Conservation (phyloP, 1,284 basidiomycete genomes). For the Xerocomus amazonicus region DNA sequence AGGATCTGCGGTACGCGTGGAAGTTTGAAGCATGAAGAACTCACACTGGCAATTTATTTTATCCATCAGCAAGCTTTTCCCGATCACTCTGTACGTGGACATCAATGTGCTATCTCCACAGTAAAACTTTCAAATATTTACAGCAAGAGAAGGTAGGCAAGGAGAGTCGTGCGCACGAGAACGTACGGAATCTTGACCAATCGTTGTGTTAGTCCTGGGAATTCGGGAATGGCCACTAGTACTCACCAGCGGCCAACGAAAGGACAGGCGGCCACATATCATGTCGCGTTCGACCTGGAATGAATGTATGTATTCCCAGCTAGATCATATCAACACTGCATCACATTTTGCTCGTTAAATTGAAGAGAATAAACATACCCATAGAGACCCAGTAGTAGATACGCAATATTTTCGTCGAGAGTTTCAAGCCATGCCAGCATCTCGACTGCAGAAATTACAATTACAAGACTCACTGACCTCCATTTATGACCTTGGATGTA, state of each 20-base stretch:
- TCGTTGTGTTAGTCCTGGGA: not conserved
- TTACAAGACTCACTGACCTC: too few relatives aligned
- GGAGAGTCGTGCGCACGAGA: slow-evolving; percentile 10
- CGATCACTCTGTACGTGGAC: slow-evolving; percentile 3
- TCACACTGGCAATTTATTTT: slow-evolving; percentile 12
- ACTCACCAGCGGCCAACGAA: slow-evolving; percentile 22
- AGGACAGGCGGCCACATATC: slow-evolving; percentile 12
- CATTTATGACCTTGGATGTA: too few relatives aligned
- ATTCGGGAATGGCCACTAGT: not conserved
- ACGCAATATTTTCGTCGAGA: not conserved
- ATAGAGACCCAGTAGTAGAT: slow-evolving; percentile 12
- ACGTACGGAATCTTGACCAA: slow-evolving; percentile 21
- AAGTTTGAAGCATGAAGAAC: not conserved
- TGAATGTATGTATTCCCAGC: slow-evolving; percentile 25
- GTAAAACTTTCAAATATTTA: slow-evolving; percentile 1
- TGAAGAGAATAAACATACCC: slow-evolving; percentile 14
- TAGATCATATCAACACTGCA: slow-evolving; percentile 3
- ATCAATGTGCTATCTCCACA: not conserved
- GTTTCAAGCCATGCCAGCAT: not conserved
- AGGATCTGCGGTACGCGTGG: too few relatives aligned
- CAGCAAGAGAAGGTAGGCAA: slow-evolving; percentile 19
- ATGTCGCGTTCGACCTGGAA: slow-evolving; percentile 15
- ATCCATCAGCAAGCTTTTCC: not conserved
- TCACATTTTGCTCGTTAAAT: not conserved
- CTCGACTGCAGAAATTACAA: too few relatives aligned